Conservation (phyloP, 2,329 filamentous ascomycete genomes). For the Aspergillus eucalypticola region DNA sequence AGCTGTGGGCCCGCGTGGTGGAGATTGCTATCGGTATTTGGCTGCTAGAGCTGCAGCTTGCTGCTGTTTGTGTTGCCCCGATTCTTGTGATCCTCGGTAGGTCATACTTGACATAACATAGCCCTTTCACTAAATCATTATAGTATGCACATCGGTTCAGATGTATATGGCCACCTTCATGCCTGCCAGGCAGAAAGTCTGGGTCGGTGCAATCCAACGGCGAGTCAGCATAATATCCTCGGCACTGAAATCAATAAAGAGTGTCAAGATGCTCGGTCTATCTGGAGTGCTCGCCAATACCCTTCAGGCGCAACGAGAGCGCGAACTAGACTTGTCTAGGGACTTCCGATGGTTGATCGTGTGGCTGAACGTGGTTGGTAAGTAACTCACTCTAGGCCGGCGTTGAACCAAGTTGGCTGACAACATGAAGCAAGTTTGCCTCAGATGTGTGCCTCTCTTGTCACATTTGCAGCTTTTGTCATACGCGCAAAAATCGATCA, state of each 20-base stretch:
- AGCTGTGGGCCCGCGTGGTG: constrained; percentile 6
- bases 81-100: constrained; percentile 1
- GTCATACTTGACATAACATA: background rate
- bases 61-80: background rate
- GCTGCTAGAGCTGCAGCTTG: constrained; percentile 9
- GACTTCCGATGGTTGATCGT: constrained; percentile 7
- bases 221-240: background rate
- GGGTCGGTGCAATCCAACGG: background rate
- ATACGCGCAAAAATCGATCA: constrained; percentile 1
- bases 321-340: background rate
- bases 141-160: constrained; percentile 5
- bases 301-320: background rate
- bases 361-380: constrained; percentile 8
- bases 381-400: background rate
- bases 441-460: constrained; percentile 3
- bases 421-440: constrained; percentile 1
- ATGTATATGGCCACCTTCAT: constrained; percentile 6
- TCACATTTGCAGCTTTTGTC: constrained; percentile 3
- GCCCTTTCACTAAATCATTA: background rate
- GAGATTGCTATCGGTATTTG: constrained; percentile 8
- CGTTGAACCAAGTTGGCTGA: background rate
- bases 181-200: constrained; percentile 2
- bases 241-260: constrained; percentile 5
- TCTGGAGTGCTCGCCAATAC: background rate
- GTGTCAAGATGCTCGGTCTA: constrained; percentile 4